Base-by-base conservation (phyloP, 805 yeast species). In the Komagataella pastoris region DNA sequence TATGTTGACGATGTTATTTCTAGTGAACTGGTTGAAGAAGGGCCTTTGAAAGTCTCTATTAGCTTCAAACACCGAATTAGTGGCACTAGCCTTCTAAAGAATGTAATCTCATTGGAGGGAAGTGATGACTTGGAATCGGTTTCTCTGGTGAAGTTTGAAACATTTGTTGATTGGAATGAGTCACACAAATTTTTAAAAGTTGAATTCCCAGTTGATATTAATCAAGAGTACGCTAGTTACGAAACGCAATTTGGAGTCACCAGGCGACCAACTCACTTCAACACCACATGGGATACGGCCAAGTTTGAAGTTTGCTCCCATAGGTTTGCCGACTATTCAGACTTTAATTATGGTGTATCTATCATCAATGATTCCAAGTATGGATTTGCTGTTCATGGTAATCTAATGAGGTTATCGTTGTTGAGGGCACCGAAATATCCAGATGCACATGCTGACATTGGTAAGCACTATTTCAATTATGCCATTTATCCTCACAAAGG, bases 271-370 rank as follows among this genome's bases (percentile, higher is more conserved):
- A 91, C 98, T 0, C 97, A 91, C 66, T 91, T 74, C 70, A 93
- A 91, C 64, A 91, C 99, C 0, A 72, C 88, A 0, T 91, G 98
- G 98, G 99, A 91, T 61, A 84, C 85, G 40, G 98, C 98, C 53
- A 90, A 89, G 65, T 91, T 91, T 65, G 99, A 91, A 67, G 96
- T 89, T 8, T 87, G 96, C 61, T 88, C 85, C 61, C 99, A 93
- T 66, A 87, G 87, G 62, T 91, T 88, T 68, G 91, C 95, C 58
- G 99, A 91, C 64, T 81, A 86, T 59, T 85, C 95, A 23, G 98
- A 88, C 61, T 79, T 72, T 65, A 79, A 77, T 55, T 90, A 88
- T 61, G 99, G 99, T 62, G 96, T 89, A 10, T 75, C 95, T 0
- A 68, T 91, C 17, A 63, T 91, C 60, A 91, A 90, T 64, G 83